Base-by-base conservation (phyloP, 2,329 filamentous ascomycete genomes). In the Colletotrichum sp. region DNA sequence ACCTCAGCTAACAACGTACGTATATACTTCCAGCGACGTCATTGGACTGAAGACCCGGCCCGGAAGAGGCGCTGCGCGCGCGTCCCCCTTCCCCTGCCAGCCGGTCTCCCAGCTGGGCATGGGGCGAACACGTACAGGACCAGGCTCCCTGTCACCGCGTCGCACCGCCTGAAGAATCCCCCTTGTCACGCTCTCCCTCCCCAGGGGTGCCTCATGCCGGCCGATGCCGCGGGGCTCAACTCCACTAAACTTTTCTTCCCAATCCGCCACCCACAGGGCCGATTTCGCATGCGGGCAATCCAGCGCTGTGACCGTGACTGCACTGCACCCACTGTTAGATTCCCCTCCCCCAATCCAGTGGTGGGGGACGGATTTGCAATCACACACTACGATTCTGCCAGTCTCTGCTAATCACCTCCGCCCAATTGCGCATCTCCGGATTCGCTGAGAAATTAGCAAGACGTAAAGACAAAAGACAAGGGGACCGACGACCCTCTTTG, bases 291-390 rank as follows among this genome's bases (percentile, higher is more conserved):
- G 65, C 16, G 16, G 63, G 24, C 43, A 51, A 51, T 51, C 43
- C 43, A 51, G 43, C 43, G 43, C 43, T 24, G 43, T 51, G 38
- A 43, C 36, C 36, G 36, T 38, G 38, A 18, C n/a, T 43, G 21
- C n/a, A 33, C 13, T 61, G 27, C 36, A n/a, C 31, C 16, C 24
- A 68, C 34, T 72, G 47, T 43, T 9, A 38, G 62, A 24, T 27
- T 34, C 33, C 59, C 67, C 67, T 73, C 59, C 54, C 58, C 67
- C 29, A 71, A 51, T 54, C 75, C 75, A 76, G 43, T 76, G 67
- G 70, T 73, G 73, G 63, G 75, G 61, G 66, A 65, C 38, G 33
- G 73, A 76, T 76, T 76, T 76, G 73, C 75, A 76, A 76, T 75
- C 75, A 76, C 38, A 8, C 51, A n/a, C 51, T 9, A 57, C 21